Base-by-base conservation (phyloP, 306 rosid genomes). In the Citrullus mucosospermus region DNA sequence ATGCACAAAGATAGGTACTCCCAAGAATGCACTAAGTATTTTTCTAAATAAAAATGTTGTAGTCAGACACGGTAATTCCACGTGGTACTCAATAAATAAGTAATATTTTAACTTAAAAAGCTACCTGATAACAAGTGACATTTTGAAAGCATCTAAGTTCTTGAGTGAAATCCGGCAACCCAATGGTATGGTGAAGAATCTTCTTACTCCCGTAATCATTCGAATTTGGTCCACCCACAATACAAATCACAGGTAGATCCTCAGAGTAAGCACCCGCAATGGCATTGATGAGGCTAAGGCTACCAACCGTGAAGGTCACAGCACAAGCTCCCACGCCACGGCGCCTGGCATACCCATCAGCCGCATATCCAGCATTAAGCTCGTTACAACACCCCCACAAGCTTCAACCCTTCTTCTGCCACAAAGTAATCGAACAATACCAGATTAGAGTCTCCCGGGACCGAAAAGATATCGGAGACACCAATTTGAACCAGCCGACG, bases 251-350 rank as follows among this genome's bases (percentile, higher is more conserved):
- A 0, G 98, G 97, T 73, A 95, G 73, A 32, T 92, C 90, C 86
- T 95, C 98, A 32, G 95, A 92, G 81, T 82, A 89, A 32, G 98
- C 97, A 0, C 98, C 98, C 6, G 98, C 98, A 3, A 95, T 87
- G 6, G 97, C 97, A 78, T 95, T 95, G 32, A 95, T 78, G 1
- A 91, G 86, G 63, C 98, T 95, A 6, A 95, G 93, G 0, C 98
- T 93, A 0, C 98, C 98, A 0, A 95, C 98, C 0, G 89, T 85
- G 85, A 95, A 95, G 0, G 97, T 92, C 0, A 95, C 98, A 0
- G 83, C 98, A 16, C 98, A 95, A 1, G 98, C 97, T 1, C 98
- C 97, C 5, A 95, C 98, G 17, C 98, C 98, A 0, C 97, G 93
- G 0, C 91, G 82, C 3, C 97, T 81, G 0, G 98, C 97, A 43